These are phyloP conservation scores for Metschnikowia orientalis DNA, from an alignment of 805 yeast genomes.

Conservation along the genomic window DNA sequence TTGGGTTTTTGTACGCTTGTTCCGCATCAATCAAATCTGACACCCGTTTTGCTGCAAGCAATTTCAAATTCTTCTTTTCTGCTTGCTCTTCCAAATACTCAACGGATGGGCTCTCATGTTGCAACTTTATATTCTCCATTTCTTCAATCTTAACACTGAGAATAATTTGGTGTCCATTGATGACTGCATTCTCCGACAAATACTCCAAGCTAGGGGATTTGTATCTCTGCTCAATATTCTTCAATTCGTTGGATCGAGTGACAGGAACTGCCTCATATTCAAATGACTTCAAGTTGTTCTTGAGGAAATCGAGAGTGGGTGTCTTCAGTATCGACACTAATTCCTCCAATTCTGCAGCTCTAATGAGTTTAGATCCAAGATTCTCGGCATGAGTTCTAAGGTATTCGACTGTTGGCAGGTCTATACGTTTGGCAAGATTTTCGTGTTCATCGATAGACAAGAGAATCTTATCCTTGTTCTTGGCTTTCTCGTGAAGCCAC, in stretches of 20 bases:
- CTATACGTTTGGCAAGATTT: conserved; percentile 7
- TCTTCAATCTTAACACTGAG: conserved; percentile 4
- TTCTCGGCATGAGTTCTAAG: conserved; percentile 8
- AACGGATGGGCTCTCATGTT: conserved; percentile 8
- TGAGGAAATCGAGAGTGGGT: conserved; percentile 11
- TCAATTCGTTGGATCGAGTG: conserved; percentile 1
- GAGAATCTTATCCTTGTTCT: conserved; percentile 4
- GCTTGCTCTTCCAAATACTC: conserved; percentile 17
- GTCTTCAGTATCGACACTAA: conserved; percentile 1
- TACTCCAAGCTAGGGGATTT: conserved; percentile 8
- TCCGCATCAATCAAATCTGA: conserved; percentile 10
- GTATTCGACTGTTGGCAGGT: conserved; percentile 12
- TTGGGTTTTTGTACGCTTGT: conserved; percentile 14
- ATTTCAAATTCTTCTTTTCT: conserved; percentile 12
- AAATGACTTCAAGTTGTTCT: conserved; percentile 5
- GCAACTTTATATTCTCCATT: conserved; percentile 4
- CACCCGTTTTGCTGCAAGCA: conserved; percentile 10
- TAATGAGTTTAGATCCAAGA: conserved; percentile 5
- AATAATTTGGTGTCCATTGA: conserved; percentile 3
- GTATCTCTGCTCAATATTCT: conserved; percentile 1
- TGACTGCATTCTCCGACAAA: conserved; percentile 4
- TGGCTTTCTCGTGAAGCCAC: conserved; percentile 10
- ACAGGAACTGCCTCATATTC: conserved; percentile 3
- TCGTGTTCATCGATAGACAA: conserved; percentile 9
- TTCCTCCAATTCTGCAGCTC: conserved; percentile 4